Evolutionary conservation across 371 early-diverging fungal genomes (phyloP), one percentile per base, ranked within the genome.

Genomic region (Zychaea mexicana): DNA sequence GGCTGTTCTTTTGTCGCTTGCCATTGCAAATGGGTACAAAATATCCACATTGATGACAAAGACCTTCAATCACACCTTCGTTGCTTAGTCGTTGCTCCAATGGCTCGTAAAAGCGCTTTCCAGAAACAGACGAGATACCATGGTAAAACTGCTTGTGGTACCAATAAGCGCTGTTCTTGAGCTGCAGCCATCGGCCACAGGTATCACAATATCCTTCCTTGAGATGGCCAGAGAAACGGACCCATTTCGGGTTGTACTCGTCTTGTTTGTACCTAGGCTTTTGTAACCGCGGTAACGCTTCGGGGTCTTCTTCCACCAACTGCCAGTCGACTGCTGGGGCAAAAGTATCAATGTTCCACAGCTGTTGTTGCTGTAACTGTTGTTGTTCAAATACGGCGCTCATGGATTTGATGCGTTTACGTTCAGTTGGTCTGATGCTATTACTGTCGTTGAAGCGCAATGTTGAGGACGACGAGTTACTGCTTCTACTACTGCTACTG

Each of bases 121-220:
- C 92, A 31, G 94, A 89, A n/a, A 90, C 86, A 0, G 92, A 90
- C n/a, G 92, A 94, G 19, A 94, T 91, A 22, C 94, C 94, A 63
- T 94, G 73, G 57, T 78, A 86, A 68, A 92, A 93, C 69, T 94
- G 93, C 74, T 90, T 94, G 76, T 94, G 94, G 68, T 94, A 46
- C 96, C 96, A 96, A 64, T 85, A 96, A 3, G 96, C 96, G 63
- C 91, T 91, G 72, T 94, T 95, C 70, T 96, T 96, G 22, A 96
- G 81, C 71, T 96, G 93, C 19, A 96, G 82, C 96, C 96, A 96
- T 72, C 90, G 89, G 2, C 92, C 94, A 68, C 96, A 96, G 6
- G 88, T 87, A 56, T 94, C 94, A 73, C 96, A 96, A 56, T 89
- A 90, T 0, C 96, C 96, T 69, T 96, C 94, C 69, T 93, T 93